These are phyloP conservation scores for Zea mays DNA, from an alignment of 176 grass and related monocot species.

Conservation along the genomic window Zm-B73-REFERENCE-NAM-5.0 NC_050101.1:156780501-156781000, in stretches of 20 bases:
- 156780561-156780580: conserved; percentile 87
- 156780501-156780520: conserved; percentile 96
- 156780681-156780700: conserved; percentile 99
- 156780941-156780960: conserved; percentile 68
- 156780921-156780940: conserved; percentile 79
- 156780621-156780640: conserved; percentile 85
- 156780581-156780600: conserved; percentile 94
- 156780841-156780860: conserved; percentile 97
- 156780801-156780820: conserved; percentile 96
- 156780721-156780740: conserved; percentile 3
- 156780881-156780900: conserved; percentile 95
- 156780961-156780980: conserved; percentile 77
- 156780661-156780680: conserved; percentile 95
- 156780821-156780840: conserved; percentile 89
- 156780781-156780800: conserved; percentile 25
- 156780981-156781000: conserved; percentile 87
- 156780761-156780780: background rate
- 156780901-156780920: conserved; percentile 94
- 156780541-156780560: conserved; percentile 79
- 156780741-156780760: background rate
- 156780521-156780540: conserved; percentile 94
- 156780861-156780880: conserved; percentile 86
- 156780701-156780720: conserved; percentile 50
- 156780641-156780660: conserved; percentile 85
- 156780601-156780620: conserved; percentile 93